Conservation (phyloP, 768 basidiomycete genomes). For the Clitopilus hobsonii region DNA sequence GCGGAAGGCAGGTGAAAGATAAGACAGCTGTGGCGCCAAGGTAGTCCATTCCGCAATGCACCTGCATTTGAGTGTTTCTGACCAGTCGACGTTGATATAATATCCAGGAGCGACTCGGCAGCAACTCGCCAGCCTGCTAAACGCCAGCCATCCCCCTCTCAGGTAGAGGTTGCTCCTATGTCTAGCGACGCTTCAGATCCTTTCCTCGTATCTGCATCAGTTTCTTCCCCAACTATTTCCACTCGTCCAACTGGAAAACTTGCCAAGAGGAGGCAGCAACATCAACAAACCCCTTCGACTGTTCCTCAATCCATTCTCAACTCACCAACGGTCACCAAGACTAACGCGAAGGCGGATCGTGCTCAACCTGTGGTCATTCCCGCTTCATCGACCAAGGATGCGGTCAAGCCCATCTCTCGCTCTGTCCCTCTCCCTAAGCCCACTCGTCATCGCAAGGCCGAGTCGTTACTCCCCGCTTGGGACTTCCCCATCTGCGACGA, state of each 20-base stretch:
- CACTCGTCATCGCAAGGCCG: slow-evolving; percentile 22
- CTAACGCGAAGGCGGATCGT: slow-evolving; percentile 1
- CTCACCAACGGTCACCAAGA: background rate
- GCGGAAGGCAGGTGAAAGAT: slow-evolving; percentile 24
- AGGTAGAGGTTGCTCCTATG: slow-evolving; percentile 54
- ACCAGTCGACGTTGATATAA: background rate
- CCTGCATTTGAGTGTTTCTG: background rate
- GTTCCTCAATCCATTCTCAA: background rate
- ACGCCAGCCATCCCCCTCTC: slow-evolving; percentile 62
- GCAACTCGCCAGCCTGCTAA: slow-evolving; percentile 35
- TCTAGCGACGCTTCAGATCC: slow-evolving; percentile 42
- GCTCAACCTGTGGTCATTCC: slow-evolving; percentile 13
- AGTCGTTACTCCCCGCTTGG: slow-evolving; percentile 8
- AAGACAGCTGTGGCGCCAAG: slow-evolving; percentile 18
- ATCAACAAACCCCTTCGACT: slow-evolving; percentile 13
- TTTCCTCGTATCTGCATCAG: slow-evolving; percentile 12
- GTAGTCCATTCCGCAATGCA: slow-evolving; percentile 6
- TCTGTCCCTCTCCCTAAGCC: slow-evolving; percentile 44
- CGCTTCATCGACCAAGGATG: slow-evolving; percentile 5
- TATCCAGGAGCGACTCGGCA: slow-evolving; percentile 4
- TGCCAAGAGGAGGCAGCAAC: slow-evolving; percentile 50
- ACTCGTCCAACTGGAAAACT: slow-evolving; percentile 50
- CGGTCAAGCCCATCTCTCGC: slow-evolving; percentile 30
- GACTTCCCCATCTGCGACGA: slow-evolving; percentile 75
- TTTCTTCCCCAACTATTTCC: slow-evolving; percentile 35